A percentile compares a stretch with the other conserved stretches of the same genome.
phyloP scores from a whole-genome alignment of 192 early-diverging fungal species.

The Coemansia sp. region DNA sequence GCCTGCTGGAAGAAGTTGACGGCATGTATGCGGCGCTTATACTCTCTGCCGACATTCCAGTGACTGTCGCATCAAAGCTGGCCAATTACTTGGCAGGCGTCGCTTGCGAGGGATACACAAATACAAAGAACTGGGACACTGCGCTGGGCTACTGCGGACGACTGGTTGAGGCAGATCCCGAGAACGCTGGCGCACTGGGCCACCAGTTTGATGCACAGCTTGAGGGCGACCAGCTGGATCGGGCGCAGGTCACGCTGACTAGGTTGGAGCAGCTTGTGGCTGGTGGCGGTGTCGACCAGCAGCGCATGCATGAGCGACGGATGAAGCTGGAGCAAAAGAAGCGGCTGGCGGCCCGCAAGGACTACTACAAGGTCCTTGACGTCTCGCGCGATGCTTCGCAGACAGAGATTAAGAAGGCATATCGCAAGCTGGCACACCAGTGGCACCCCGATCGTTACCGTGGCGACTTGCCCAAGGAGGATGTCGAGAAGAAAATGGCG shows the following conservation, averaged over 20 bases:
- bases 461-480: constrained; percentile 72
- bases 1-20: constrained; percentile 38
- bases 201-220: constrained; percentile 68
- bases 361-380: constrained; percentile 96
- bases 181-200: constrained; percentile 71
- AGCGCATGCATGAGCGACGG: constrained; percentile 46
- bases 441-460: constrained; percentile 82
- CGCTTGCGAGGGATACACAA: constrained; percentile 46
- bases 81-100: constrained; percentile 29
- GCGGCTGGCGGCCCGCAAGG: constrained; percentile 55
- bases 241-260: constrained; percentile 69
- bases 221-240: constrained; percentile 70
- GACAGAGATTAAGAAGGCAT: constrained; percentile 89
- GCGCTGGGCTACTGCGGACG: constrained; percentile 67
- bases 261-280: constrained; percentile 62
- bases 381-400: constrained; percentile 69
- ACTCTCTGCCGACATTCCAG: constrained; percentile 13
- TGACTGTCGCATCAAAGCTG: constrained; percentile 33
- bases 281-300: constrained; percentile 40
- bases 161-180: constrained; percentile 65
- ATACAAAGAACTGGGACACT: constrained; percentile 53
- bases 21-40: constrained; percentile 31
- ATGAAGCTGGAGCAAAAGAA: constrained; percentile 53
- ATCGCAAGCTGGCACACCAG: constrained; percentile 79
- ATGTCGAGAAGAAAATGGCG: constrained; percentile 85